These are phyloP conservation scores for Mycena amicta DNA, from an alignment of 768 basidiomycete genomes.

Conservation along the genomic window DNA sequence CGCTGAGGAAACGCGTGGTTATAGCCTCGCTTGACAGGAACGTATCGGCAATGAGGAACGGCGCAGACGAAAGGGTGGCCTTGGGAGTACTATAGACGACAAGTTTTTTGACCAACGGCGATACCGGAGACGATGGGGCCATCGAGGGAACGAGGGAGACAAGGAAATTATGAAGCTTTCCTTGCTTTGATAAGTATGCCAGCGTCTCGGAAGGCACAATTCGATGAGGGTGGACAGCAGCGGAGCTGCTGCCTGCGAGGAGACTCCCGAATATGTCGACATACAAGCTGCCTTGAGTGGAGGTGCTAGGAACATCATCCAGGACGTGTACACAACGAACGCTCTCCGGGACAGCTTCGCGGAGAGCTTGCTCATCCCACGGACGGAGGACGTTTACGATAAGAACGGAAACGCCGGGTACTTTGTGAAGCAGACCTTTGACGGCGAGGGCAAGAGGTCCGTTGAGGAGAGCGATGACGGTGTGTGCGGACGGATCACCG, in stretches of 20 bases:
- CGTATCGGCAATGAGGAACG: slow-evolving; percentile 59
- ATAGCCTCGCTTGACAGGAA: slow-evolving; percentile 57
- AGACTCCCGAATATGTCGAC: slow-evolving; percentile 70
- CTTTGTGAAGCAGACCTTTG: slow-evolving; percentile 48
- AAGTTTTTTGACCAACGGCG: slow-evolving; percentile 57
- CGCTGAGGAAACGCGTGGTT: slow-evolving; percentile 61
- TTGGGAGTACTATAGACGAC: slow-evolving; percentile 66
- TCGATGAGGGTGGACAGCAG: slow-evolving; percentile 55
- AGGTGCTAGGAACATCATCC: slow-evolving; percentile 71
- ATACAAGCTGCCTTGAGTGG: slow-evolving; percentile 66
- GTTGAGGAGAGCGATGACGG: slow-evolving; percentile 73
- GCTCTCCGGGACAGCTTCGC: slow-evolving; percentile 57
- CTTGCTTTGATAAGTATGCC: slow-evolving; percentile 47
- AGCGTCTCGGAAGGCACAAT: slow-evolving; percentile 60
- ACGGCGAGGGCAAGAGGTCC: slow-evolving; percentile 72
- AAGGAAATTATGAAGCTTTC: slow-evolving; percentile 48
- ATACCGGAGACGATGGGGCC: slow-evolving; percentile 44
- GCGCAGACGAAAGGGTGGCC: slow-evolving; percentile 56
- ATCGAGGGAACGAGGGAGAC: slow-evolving; percentile 32
- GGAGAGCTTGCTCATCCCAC: slow-evolving; percentile 74
- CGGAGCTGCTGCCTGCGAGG: slow-evolving; percentile 40
- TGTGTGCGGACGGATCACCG: slow-evolving; percentile 64
- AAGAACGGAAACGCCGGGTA: slow-evolving; percentile 62
- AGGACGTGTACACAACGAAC: slow-evolving; percentile 68
- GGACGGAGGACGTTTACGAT: slow-evolving; percentile 81